phyloP scores from a whole-genome alignment of 108 stramenopile genomes.

The Stephanodiscus triporus region DNA sequence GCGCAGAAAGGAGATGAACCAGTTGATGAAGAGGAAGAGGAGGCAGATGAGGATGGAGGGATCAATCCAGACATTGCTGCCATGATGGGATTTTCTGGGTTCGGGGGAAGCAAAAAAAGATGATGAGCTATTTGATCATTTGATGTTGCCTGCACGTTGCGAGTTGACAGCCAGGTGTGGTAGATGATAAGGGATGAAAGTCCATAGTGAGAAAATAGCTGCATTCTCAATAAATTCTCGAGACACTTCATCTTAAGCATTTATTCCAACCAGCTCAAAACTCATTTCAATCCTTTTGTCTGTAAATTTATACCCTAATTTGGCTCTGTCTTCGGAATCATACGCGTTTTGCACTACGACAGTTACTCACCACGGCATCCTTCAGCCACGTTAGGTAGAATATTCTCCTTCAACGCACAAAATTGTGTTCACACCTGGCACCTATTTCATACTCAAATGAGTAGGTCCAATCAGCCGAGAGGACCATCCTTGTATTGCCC shows the following conservation, averaged over 20 bases:
- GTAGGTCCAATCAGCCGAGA: too few species aligned
- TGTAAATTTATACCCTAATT: not conserved
- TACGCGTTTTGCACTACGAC: too few species aligned
- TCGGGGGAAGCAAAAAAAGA: conserved; percentile 61
- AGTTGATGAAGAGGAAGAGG: conserved; percentile 56
- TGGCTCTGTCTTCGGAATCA: not conserved
- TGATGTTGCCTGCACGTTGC: not conserved
- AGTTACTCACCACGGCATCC: too few species aligned
- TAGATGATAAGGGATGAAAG: not conserved
- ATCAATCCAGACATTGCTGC: conserved; percentile 88
- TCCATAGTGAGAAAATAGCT: not conserved
- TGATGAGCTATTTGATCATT: not conserved
- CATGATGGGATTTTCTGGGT: conserved; percentile 95
- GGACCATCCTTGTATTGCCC: too few species aligned
- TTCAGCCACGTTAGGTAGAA: too few species aligned
- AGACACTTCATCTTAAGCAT: too few species aligned
- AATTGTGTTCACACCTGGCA: too few species aligned
- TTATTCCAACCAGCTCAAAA: not conserved
- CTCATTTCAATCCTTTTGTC: not conserved
- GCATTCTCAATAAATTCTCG: too few species aligned
- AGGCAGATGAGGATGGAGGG: conserved; percentile 66
- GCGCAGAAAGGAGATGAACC: conserved; percentile 66
- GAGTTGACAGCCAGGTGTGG: not conserved
- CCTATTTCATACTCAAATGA: too few species aligned
- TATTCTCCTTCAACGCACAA: too few species aligned